Percentiles rank a stretch among this genome's conserved stretches.
These are phyloP conservation scores for Globisporangium nunn DNA, from an alignment of 352 stramenopile species.

Conservation along the genomic window DNA sequence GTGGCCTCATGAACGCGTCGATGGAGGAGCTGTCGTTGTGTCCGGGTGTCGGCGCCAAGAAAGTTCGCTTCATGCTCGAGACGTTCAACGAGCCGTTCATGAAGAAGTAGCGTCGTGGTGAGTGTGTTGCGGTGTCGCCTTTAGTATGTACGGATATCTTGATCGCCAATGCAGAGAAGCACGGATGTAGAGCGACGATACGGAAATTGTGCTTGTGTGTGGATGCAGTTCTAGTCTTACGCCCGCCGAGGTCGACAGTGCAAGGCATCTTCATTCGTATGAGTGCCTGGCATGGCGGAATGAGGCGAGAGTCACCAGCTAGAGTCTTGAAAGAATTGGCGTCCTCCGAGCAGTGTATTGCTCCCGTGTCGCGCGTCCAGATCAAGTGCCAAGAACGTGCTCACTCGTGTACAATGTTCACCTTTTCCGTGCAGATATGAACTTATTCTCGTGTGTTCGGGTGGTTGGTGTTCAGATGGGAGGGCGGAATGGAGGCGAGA, in stretches of 20 bases:
- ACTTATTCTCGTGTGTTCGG: too few species aligned
- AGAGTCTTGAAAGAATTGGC: background rate
- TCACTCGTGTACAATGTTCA: too few species aligned
- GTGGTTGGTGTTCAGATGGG: too few species aligned
- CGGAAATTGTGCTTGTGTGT: background rate
- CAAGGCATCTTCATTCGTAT: too few species aligned
- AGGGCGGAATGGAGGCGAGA: too few species aligned
- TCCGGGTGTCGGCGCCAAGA: constrained; percentile 92
- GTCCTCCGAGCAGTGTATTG: background rate
- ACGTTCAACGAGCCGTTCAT: constrained; percentile 92
- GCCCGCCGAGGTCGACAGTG: too few species aligned
- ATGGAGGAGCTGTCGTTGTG: constrained; percentile 92
- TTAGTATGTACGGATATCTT: background rate
- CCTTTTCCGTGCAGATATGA: too few species aligned
- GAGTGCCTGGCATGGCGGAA: background rate
- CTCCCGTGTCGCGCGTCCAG: background rate
- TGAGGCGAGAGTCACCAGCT: background rate
- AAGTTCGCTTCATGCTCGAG: constrained; percentile 90
- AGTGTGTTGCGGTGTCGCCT: background rate
- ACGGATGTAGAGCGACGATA: too few species aligned
- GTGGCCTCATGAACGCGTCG: constrained; percentile 84
- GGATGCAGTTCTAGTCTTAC: background rate
- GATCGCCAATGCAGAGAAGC: background rate
- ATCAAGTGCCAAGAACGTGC: background rate
- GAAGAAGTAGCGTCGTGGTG: constrained; percentile 31